Evolutionary conservation across 345 rosid genomes (phyloP).

Genomic region (Eucalyptus guilfoylei): DNA sequence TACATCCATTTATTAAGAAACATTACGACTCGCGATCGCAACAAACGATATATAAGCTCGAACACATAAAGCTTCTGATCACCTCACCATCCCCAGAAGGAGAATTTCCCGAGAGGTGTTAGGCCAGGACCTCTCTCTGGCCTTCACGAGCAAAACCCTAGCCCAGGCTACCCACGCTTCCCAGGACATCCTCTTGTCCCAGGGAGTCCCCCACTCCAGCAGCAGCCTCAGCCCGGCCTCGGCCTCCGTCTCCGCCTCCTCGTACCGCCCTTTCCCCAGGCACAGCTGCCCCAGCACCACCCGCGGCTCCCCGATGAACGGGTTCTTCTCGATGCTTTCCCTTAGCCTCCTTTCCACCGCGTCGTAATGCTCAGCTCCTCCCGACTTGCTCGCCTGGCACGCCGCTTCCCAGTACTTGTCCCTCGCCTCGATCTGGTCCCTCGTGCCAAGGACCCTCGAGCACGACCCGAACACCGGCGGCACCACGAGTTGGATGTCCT

Average conservation of each 20-base stretch:
- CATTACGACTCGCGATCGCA: not conserved
- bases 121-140: slow-evolving; percentile 76
- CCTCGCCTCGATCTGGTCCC: slow-evolving; percentile 50
- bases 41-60: not conserved
- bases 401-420: slow-evolving; percentile 78
- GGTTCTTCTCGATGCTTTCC: slow-evolving; percentile 52
- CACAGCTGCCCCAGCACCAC: slow-evolving; percentile 64
- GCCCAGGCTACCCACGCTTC: slow-evolving; percentile 96
- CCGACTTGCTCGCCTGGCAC: slow-evolving; percentile 25
- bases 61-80: not conserved
- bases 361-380: slow-evolving; percentile 1
- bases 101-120: slow-evolving; percentile 67
- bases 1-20: not conserved
- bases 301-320: slow-evolving; percentile 77
- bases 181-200: slow-evolving; percentile 96
- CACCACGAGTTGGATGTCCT: slow-evolving; percentile 55
- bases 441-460: slow-evolving; percentile 33
- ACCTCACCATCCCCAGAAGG: slow-evolving; percentile 31
- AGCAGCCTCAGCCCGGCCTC: slow-evolving; percentile 51
- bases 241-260: slow-evolving; percentile 59
- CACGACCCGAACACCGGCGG: slow-evolving; percentile 68
- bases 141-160: slow-evolving; percentile 66
- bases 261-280: slow-evolving; percentile 40
- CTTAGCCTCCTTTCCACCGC: slow-evolving; percentile 36
- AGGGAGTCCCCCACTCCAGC: slow-evolving; percentile 87